phyloP scores from a whole-genome alignment of 78 protist genomes.

The Dictyostelium capitatum region DNA sequence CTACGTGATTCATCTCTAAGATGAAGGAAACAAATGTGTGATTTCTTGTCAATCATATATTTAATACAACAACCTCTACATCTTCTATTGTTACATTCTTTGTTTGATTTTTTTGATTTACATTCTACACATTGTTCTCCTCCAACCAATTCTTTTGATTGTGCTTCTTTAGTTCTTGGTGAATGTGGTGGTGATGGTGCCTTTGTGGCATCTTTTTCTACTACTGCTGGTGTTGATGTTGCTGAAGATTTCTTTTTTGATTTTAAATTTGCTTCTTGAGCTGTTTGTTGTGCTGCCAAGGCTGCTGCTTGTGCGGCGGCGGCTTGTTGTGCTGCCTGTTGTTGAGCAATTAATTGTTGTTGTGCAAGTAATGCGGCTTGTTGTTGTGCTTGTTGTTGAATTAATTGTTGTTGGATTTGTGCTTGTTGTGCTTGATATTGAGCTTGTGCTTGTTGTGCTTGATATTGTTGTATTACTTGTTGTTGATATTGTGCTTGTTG shows the following conservation, averaged over 20 bases:
- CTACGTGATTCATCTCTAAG: slow-evolving; percentile 60
- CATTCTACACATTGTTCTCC: slow-evolving; percentile 38
- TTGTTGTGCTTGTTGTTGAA: slow-evolving; percentile 7
- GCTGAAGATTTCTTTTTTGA: background rate
- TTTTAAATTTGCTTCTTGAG: background rate
- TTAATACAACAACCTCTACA: slow-evolving; percentile 70
- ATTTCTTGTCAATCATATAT: slow-evolving; percentile 49
- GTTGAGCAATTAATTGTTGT: background rate
- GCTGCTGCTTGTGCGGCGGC: background rate
- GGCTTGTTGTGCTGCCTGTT: slow-evolving; percentile 2
- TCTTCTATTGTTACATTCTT: slow-evolving; percentile 46
- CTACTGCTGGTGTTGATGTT: background rate
- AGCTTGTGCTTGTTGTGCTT: slow-evolving; percentile 4
- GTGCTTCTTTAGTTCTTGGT: background rate
- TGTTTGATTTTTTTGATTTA: slow-evolving; percentile 47
- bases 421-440: slow-evolving; percentile 26
- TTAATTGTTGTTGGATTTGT: background rate
- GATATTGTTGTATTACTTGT: background rate
- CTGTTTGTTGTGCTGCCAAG: background rate
- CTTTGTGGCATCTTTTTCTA: too few relatives aligned
- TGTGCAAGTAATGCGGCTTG: background rate
- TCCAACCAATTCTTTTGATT: background rate
- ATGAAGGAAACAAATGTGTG: slow-evolving; percentile 41
- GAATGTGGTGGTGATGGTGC: slow-evolving; percentile 24
- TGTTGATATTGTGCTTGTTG: background rate